phyloP scores from a whole-genome alignment of 2,329 filamentous ascomycete species.

The Exserohilum rostratum region DNA sequence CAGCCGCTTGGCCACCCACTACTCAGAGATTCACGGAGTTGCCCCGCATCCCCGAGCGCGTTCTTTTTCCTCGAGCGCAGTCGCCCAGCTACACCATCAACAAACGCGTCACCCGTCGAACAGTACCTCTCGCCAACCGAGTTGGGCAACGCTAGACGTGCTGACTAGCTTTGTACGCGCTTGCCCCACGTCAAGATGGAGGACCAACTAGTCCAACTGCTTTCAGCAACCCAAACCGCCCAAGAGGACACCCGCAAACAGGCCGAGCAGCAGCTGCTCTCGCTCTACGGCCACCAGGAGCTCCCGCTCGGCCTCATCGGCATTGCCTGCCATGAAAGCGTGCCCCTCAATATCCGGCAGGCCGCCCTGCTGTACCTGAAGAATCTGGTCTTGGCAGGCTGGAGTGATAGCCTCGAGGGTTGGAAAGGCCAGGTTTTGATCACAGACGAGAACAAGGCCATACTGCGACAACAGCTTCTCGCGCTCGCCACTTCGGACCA shows the following conservation, averaged over 20 bases:
- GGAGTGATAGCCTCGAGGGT: conserved; percentile 78
- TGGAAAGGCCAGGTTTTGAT: conserved; percentile 72
- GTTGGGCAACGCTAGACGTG: conserved; percentile 37
- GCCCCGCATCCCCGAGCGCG: conserved; percentile 37
- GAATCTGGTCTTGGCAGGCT: conserved; percentile 82
- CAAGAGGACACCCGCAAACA: conserved; percentile 79
- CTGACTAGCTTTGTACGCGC: conserved; percentile 35
- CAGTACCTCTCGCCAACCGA: conserved; percentile 13
- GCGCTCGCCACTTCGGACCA: conserved; percentile 77
- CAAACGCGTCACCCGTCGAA: conserved; percentile 26
- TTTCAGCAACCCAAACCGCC: conserved; percentile 82
- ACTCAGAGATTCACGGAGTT: conserved; percentile 21
- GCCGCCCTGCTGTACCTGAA: conserved; percentile 80
- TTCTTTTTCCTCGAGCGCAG: conserved; percentile 22
- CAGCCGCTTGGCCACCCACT: conserved; percentile 17
- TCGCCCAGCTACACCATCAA: conserved; percentile 28
- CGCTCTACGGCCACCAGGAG: conserved; percentile 68
- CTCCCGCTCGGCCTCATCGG: conserved; percentile 82
- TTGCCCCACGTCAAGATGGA: conserved; percentile 67
- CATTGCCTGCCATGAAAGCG: conserved; percentile 76
- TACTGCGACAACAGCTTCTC: conserved; percentile 75
- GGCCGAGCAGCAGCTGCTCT: conserved; percentile 82
- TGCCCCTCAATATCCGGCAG: conserved; percentile 79
- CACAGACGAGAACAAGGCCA: conserved; percentile 72
- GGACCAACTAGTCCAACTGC: conserved; percentile 86